Evolutionary conservation across 129 eudicot species (phyloP), one percentile per base, ranked within the genome.

Genomic region (Erigeron canadensis): DNA sequence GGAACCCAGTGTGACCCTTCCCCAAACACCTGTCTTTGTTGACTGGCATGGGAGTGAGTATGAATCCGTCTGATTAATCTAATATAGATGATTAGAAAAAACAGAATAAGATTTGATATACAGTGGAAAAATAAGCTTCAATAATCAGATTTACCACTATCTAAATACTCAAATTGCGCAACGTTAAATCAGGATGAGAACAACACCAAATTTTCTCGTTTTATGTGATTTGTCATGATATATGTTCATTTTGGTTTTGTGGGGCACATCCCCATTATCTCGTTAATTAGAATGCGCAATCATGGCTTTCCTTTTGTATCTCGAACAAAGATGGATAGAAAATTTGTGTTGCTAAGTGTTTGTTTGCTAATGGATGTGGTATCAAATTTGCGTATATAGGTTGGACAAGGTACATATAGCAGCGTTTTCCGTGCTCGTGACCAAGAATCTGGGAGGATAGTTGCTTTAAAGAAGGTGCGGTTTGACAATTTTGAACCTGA

Each of bases 401-500:
- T 93, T 68, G 98, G 96, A 48, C 96, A 87, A 75, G 98, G 96
- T 60, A 92, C 98, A 68, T 92, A 92, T 50, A 92, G 96, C 81
- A 89, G 89, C 51, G 96, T 92, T 43, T 92, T 92, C 60, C 80
- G 96, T 54, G 98, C 95, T 69, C 86, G 96, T 19, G 95, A 92
- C 44, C 79, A 85, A 16, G 86, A 87, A 71, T 72, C 77, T 9
- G 88, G 95, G 72, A 93, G 62, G 77, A 87, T 89, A 74, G 98
- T 92, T 54, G 96, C 98, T 37, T 67, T 92, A 68, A 92, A 92
- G 81, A 92, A 92, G 73, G 96, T 92, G 47, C 84, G 96, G 16
- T 92, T 92, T 47, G 96, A 92, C 87, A 92, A 89, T 73, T 85
- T 89, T 60, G 98, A 93, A 84, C 98, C 96, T 1, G 96, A 93